Evolutionary conservation across 495 filamentous ascomycete species (phyloP), one percentile per base, ranked within the genome.

Genomic region (Aspergillus biplanus): DNA sequence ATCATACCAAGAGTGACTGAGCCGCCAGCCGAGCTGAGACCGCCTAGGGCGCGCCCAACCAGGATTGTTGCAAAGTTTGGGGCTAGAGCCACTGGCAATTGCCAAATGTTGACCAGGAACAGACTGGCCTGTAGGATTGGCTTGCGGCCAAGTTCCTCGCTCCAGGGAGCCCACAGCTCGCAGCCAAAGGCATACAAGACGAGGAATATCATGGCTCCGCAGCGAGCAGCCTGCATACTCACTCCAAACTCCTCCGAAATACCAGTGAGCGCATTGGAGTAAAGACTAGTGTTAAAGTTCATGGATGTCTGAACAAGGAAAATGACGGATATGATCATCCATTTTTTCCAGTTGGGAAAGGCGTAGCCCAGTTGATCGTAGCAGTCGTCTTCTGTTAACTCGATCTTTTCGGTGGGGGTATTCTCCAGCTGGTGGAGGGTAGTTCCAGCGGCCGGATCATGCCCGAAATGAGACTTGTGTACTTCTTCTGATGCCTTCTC

Each of bases 111-210:
- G 67, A 89, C 85, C 1, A 88, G 69, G 48, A 86, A 78, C 34
- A 89, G 66, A 59, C 79, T 83, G 0, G 73, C 47, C 67, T 88
- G 86, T 16, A 87, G 71, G 44, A 87, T 81, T 0, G 80, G 80
- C 69, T 81, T 82, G 12, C 86, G 82, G 12, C 86, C 86, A 52
- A 85, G 70, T 54, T 89, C 86, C 59, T 89, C 86, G 63, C 82
- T 85, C 86, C 86, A 89, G 0, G 86, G 86, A 1, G 86, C 86
- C 86, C 86, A 88, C 0, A 89, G 76, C 65, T 89, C 86, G 73
- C 86, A 87, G 31, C 85, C 86, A 64, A 89, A 87, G 7, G 84
- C 85, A 65, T 88, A 89, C 0, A 83, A 65, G 47, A 88, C 78
- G 16, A 89, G 73, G 72, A 88, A 88, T 33, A 83, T 82, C 82